A percentile compares a stretch with the other conserved stretches of the same genome.
phyloP scores from a whole-genome alignment of 257 asterid genomes.

The Fraxinus anomala region DNA sequence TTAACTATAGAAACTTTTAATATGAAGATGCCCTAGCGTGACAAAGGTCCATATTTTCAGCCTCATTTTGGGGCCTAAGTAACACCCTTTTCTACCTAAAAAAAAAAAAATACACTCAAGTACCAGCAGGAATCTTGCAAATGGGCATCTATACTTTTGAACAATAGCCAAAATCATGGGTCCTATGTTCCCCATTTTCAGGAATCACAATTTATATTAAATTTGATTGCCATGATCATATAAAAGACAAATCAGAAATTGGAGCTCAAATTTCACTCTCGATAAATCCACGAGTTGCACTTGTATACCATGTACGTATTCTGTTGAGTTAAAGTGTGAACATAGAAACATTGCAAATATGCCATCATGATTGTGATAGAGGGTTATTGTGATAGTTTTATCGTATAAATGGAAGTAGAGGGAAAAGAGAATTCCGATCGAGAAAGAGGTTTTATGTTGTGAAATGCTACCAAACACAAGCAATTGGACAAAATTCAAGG shows the following conservation, averaged over 20 bases:
- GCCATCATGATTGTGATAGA: too few species aligned
- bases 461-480: too few species aligned
- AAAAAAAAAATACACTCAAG: background rate
- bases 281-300: too few species aligned
- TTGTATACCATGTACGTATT: too few species aligned
- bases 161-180: background rate
- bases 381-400: too few species aligned
- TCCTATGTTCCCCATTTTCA: background rate
- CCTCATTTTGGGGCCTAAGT: background rate
- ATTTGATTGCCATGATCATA: background rate
- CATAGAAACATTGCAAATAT: too few species aligned
- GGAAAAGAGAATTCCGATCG: too few species aligned
- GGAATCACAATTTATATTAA: background rate
- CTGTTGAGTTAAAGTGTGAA: too few species aligned
- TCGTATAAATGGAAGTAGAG: too few species aligned
- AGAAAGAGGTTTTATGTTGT: too few species aligned
- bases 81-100: background rate
- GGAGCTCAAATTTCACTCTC: too few species aligned
- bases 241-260: background rate
- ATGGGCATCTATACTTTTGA: background rate
- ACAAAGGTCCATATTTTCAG: conserved; percentile 9
- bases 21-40: background rate
- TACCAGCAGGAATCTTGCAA: background rate
- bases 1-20: background rate
- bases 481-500: too few species aligned